Base-by-base conservation (phyloP, 192 early-diverging fungal genomes). In the Dissophora ornata region DNA sequence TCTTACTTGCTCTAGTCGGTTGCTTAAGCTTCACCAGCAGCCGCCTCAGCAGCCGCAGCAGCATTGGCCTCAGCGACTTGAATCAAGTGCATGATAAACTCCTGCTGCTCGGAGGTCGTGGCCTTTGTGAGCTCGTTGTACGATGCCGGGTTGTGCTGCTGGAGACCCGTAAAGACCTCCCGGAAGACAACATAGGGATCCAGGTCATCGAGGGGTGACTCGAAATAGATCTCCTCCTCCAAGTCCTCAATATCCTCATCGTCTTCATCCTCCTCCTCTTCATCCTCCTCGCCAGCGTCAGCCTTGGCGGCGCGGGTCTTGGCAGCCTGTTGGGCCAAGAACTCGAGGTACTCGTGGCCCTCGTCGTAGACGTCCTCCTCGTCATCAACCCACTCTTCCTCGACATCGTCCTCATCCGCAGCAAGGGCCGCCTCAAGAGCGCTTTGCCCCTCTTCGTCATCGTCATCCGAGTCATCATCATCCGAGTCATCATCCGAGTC, bases 141-240 rank as follows among this genome's bases (percentile, higher is more conserved):
- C 5, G 87, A 88, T 3, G 55, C 65, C 4, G 82, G 77, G 60
- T 86, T 87, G 50, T 71, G 80, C 68, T 86, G 87, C 66, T 88
- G 85, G n/a, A 88, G 44, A 2, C 83, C 80, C 32, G 82, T 69
- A 50, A 94, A 89, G 54, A 84, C 83, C 63, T 90, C 87, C 47
- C 89, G 85, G 79, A 95, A 90, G 54, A 82, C 81, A 32, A 90
- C 68, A 73, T 93, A 93, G 6, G 90, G 86, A 70, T 95, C 85
- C 47, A 95, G 69, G 47, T 87, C 81, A 71, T 95, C 93, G 57
- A 95, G 78, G 21, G 92, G 92, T 33, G 91, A 90, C 69, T 93
- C 91, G 38, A 93, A 90, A 25, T 88, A 80, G 24, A 90, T 84
- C 69, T 93, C 91, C 66, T 95, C 93, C 38, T 92, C 85, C 38